Evolutionary conservation across 2,329 filamentous ascomycete species (phyloP).

Genomic region (Eutypella sp.): DNA sequence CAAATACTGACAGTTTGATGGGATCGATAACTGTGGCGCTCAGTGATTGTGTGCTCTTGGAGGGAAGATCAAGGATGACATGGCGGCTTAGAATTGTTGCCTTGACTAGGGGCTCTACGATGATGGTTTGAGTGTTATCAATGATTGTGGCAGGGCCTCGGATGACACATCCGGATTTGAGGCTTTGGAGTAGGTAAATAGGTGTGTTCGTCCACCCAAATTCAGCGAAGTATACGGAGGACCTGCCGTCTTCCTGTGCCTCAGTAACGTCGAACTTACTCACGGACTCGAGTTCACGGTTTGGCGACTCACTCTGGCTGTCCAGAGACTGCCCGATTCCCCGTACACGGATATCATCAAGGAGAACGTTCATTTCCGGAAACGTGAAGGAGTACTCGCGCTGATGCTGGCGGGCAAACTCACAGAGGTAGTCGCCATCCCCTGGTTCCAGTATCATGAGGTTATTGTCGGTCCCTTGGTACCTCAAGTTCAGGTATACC

Average conservation of each 20-base stretch:
- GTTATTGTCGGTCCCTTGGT: constrained; percentile 37
- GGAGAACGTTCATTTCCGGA: constrained; percentile 3
- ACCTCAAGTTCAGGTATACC: constrained; percentile 39
- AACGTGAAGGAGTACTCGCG: constrained; percentile 8
- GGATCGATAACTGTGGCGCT: constrained; percentile 53
- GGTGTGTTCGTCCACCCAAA: constrained; percentile 15
- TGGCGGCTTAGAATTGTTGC: constrained; percentile 30
- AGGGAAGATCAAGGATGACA: constrained; percentile 37
- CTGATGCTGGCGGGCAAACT: constrained; percentile 7
- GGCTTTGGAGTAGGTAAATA: constrained; percentile 13
- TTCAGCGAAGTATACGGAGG: constrained; percentile 12
- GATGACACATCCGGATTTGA: constrained; percentile 12
- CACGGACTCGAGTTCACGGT: too few relatives aligned
- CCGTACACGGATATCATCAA: constrained; percentile 4
- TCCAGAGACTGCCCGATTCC: too few relatives aligned
- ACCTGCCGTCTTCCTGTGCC: constrained; percentile 1
- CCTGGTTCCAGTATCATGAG: constrained; percentile 32
- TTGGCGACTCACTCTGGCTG: background rate
- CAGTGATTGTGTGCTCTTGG: constrained; percentile 48
- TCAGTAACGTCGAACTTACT: too few relatives aligned
- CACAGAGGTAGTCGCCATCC: constrained; percentile 6
- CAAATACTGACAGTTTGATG: constrained; percentile 70
- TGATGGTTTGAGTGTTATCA: constrained; percentile 18
- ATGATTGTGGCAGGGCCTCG: constrained; percentile 18
- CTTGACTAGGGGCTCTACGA: constrained; percentile 33